Evolutionary conservation across 2,329 filamentous ascomycete species (phyloP).

Genomic region (Sporothrix inflata): DNA sequence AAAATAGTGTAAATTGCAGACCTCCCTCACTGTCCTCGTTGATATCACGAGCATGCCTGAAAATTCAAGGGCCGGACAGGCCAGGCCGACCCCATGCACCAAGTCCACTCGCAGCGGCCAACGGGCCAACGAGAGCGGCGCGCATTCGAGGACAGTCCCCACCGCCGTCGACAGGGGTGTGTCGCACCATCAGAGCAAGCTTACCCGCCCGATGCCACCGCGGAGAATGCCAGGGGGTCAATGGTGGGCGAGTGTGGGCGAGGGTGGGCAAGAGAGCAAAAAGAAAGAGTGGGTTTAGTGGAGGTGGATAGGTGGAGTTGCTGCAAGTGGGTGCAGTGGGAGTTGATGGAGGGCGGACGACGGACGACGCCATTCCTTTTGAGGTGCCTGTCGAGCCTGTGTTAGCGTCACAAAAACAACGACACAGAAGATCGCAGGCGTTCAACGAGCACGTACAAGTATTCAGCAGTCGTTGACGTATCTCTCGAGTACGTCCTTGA

Average conservation of each 20-base stretch:
- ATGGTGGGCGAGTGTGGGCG: no score
- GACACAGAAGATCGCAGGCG: neutral
- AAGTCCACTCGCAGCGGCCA: neutral
- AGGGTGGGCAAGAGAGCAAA: neutral
- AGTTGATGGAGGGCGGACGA: neutral
- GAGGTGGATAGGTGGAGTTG: neutral
- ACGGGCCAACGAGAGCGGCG: neutral
- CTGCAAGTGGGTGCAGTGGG: neutral
- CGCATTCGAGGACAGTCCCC: conserved; percentile 5
- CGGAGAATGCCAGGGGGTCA: conserved; percentile 15
- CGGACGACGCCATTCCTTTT: conserved; percentile 2
- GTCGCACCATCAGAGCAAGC: conserved; percentile 29
- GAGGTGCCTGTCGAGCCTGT: neutral
- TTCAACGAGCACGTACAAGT: neutral
- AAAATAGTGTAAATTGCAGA: conserved; percentile 10
- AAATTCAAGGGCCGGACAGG: neutral
- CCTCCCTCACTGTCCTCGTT: neutral
- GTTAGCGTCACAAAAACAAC: neutral
- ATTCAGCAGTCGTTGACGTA: neutral
- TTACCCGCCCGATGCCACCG: conserved; percentile 22
- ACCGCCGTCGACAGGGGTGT: conserved; percentile 23
- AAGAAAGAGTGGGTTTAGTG: neutral
- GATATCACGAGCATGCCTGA: neutral
- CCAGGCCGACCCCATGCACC: conserved; percentile 6
- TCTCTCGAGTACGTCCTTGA: neutral